These are phyloP conservation scores for Colletotrichum sp. DNA, from an alignment of 2,329 filamentous ascomycete genomes.

Conservation along the genomic window DNA sequence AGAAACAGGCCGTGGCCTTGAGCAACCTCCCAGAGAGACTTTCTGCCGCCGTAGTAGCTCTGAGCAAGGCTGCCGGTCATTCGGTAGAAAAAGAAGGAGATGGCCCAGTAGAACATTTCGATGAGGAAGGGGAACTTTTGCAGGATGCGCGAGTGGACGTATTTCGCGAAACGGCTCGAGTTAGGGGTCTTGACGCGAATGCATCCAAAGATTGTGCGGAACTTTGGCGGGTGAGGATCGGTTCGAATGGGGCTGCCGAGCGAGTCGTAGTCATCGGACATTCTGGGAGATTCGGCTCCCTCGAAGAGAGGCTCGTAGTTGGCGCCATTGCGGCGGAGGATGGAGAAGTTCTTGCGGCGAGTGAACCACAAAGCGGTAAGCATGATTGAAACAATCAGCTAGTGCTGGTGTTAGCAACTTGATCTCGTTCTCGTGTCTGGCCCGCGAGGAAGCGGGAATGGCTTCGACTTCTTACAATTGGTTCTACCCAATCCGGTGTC, in stretches of 20 bases:
- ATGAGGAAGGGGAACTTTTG: slow-evolving; percentile 72
- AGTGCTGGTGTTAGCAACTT: background rate
- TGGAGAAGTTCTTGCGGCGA: slow-evolving; percentile 37
- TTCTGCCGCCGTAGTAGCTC: slow-evolving; percentile 48
- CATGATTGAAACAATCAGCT: slow-evolving; percentile 43
- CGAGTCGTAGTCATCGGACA: slow-evolving; percentile 28
- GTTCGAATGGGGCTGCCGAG: slow-evolving; percentile 20
- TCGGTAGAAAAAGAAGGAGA: slow-evolving; percentile 69
- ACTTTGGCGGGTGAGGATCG: slow-evolving; percentile 46
- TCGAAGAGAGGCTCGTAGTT: slow-evolving; percentile 27
- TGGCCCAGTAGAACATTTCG: slow-evolving; percentile 77
- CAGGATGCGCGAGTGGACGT: slow-evolving; percentile 66
- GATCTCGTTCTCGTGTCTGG: background rate
- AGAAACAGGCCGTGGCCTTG: slow-evolving; percentile 60
- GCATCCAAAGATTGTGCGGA: slow-evolving; percentile 54
- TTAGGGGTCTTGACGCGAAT: slow-evolving; percentile 57
- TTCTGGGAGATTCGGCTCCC: slow-evolving; percentile 25
- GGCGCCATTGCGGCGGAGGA: slow-evolving; percentile 26
- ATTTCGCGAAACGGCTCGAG: slow-evolving; percentile 63
- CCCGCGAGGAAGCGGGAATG: background rate
- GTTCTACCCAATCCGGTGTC: slow-evolving; percentile 38
- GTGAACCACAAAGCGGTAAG: slow-evolving; percentile 41
- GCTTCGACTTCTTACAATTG: slow-evolving; percentile 30
- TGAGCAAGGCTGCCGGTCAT: slow-evolving; percentile 60
- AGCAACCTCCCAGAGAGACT: slow-evolving; percentile 52